Conservation (phyloP, 2,329 filamentous ascomycete genomes). For the Trichoderma lentiforme region DNA sequence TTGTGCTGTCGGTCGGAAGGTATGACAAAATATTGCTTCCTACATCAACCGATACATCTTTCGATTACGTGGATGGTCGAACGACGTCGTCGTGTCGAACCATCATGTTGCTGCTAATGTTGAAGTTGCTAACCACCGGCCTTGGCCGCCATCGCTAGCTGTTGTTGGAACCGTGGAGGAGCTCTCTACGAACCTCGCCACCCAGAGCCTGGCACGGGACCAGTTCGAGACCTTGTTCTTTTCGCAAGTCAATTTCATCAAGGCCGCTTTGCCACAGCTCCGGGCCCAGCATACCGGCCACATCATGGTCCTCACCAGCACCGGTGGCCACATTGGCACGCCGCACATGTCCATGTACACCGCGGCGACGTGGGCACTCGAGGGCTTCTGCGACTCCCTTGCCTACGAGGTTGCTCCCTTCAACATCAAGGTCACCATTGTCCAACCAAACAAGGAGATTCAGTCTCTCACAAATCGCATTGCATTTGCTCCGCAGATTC, state of each 20-base stretch:
- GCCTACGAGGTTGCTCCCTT: constrained; percentile 97
- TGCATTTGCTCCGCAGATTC: constrained; percentile 75
- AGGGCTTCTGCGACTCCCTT: constrained; percentile 92
- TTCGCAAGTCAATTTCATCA: constrained; percentile 93
- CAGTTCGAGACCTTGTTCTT: constrained; percentile 97
- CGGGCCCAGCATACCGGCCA: constrained; percentile 80
- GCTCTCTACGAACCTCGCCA: constrained; percentile 67
- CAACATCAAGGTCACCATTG: constrained; percentile 92
- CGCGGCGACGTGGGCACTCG: constrained; percentile 88
- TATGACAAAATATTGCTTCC: constrained; percentile 35
- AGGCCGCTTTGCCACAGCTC: constrained; percentile 76
- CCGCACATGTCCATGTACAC: constrained; percentile 89
- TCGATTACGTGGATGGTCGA: neutral
- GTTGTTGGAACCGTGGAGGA: constrained; percentile 91
- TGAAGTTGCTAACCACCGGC: neutral
- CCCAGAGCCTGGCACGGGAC: constrained; percentile 76
- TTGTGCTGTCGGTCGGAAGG: constrained; percentile 87
- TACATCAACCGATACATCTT: neutral
- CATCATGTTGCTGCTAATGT: neutral
- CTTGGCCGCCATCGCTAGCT: constrained; percentile 45
- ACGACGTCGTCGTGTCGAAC: neutral
- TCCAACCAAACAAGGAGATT: constrained; percentile 94
- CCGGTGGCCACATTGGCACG: constrained; percentile 88
- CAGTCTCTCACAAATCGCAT: constrained; percentile 83
- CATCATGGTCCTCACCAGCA: constrained; percentile 83